Evolutionary conservation across 2,329 filamentous ascomycete species (phyloP).

Genomic region (Ceratocystis cacaofunesta): DNA sequence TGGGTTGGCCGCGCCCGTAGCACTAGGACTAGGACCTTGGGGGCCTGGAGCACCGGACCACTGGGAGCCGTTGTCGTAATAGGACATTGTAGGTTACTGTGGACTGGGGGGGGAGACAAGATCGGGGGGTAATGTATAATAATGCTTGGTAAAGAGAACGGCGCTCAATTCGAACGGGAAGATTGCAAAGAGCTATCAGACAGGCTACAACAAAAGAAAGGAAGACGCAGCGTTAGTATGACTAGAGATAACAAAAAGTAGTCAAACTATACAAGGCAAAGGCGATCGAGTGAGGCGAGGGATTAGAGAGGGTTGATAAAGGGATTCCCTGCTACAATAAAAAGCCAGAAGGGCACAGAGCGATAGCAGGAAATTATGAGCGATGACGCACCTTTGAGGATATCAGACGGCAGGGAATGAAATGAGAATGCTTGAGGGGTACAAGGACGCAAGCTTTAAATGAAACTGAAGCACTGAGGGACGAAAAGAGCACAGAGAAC

Average conservation of each 20-base stretch:
- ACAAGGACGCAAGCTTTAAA: neutral
- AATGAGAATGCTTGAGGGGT: neutral
- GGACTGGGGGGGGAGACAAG: neutral
- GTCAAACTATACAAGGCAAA: neutral
- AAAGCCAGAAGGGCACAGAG: neutral
- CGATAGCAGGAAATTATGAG: neutral
- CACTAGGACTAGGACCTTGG: slow-evolving; percentile 9
- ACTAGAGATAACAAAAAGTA: neutral
- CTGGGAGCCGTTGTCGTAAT: slow-evolving; percentile 17
- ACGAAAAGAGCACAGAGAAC: neutral
- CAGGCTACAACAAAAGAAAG: neutral
- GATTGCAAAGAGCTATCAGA: neutral
- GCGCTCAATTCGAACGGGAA: neutral
- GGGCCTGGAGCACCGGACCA: slow-evolving; percentile 9
- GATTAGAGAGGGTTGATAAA: neutral
- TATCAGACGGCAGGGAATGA: neutral
- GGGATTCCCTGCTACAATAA: neutral
- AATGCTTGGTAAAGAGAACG: neutral
- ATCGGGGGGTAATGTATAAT: neutral
- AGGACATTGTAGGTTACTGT: slow-evolving; percentile 11
- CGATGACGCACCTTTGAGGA: neutral
- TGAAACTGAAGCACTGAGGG: neutral
- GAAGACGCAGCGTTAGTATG: neutral
- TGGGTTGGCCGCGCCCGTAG: neutral
- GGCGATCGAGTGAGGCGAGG: neutral